Conservation (phyloP, 441 rosid species). For the Jatropha multifida region DNA sequence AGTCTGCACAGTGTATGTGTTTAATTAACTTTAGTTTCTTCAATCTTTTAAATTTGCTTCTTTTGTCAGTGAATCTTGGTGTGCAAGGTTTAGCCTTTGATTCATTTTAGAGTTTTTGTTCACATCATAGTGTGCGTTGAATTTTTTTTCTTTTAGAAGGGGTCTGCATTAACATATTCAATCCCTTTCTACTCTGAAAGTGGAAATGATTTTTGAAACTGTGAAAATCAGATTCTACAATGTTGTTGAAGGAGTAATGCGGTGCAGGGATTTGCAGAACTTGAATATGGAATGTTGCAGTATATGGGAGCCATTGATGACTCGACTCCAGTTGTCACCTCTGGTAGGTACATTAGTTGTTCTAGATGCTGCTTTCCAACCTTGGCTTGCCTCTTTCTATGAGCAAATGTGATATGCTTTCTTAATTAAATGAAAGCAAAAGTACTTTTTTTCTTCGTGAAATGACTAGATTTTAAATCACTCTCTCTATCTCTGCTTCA, state of each 20-base stretch:
- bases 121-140: too few relatives aligned
- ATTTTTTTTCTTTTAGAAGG: too few relatives aligned
- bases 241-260: slow-evolving; percentile 20
- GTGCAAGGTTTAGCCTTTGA: background rate
- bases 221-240: slow-evolving; percentile 10
- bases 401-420: background rate
- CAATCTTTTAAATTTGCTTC: background rate
- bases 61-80: background rate
- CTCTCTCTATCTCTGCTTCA: background rate
- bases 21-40: background rate
- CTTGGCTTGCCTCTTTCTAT: background rate
- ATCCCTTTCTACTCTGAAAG: background rate
- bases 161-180: too few relatives aligned
- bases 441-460: background rate
- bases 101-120: background rate
- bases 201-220: slow-evolving; percentile 6
- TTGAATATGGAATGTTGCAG: slow-evolving; percentile 88
- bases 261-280: slow-evolving; percentile 88
- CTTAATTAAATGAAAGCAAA: background rate
- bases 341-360: slow-evolving; percentile 41
- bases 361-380: background rate
- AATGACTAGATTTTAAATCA: background rate
- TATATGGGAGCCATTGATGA: slow-evolving; percentile 94
- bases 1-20: background rate
- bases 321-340: slow-evolving; percentile 71